Evolutionary conservation across 2,329 filamentous ascomycete genomes (phyloP).

Genomic region (Claviceps africana): DNA sequence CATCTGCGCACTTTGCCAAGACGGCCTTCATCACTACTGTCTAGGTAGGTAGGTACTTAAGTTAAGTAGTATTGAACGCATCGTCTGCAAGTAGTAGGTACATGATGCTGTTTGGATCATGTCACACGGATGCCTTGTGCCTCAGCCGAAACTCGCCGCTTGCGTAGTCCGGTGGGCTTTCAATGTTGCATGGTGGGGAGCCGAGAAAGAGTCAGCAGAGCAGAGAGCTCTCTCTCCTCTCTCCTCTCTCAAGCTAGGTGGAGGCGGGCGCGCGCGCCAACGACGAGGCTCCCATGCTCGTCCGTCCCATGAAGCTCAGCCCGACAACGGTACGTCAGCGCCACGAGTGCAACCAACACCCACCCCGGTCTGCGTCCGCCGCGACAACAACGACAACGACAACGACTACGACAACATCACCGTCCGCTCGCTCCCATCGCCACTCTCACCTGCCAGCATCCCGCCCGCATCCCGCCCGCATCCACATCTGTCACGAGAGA

Average conservation of each 20-base stretch:
- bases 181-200: background rate
- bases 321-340: constrained; percentile 20
- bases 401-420: background rate
- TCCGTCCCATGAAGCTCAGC: background rate
- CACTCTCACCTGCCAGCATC: background rate
- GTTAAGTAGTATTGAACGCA: too few relatives aligned
- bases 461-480: background rate
- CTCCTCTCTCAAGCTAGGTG: background rate
- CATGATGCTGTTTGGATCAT: too few relatives aligned
- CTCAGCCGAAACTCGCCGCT: too few relatives aligned
- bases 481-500: background rate
- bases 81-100: too few relatives aligned
- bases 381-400: background rate
- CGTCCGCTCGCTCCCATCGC: background rate
- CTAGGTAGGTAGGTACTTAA: too few relatives aligned
- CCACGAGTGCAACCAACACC: constrained; percentile 3
- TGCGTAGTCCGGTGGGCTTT: too few relatives aligned
- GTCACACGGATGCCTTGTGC: too few relatives aligned
- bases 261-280: background rate
- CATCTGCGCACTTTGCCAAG: too few relatives aligned
- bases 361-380: background rate
- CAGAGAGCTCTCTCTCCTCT: background rate
- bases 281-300: background rate
- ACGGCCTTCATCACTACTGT: too few relatives aligned
- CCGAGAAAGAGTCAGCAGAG: background rate